Base-by-base conservation (phyloP, 768 basidiomycete species). In the Hericium coralloides region DNA sequence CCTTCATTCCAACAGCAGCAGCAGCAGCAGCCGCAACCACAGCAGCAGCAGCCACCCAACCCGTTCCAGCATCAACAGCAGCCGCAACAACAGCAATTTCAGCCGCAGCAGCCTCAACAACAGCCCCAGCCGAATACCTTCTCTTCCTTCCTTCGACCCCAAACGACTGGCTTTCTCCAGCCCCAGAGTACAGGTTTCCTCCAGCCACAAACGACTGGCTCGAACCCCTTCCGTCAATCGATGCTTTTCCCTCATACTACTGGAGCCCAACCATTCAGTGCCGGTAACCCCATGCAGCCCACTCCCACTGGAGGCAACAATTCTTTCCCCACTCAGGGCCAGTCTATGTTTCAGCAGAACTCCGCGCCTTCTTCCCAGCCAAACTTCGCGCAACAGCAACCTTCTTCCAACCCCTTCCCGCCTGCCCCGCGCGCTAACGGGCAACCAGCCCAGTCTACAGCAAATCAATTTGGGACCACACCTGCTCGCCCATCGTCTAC, bases 181-280 rank as follows among this genome's bases (percentile, higher is more conserved):
- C 74, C 79, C 22, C 84, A 87, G 67, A 60, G 70, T 26, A 83
- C 82, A 12, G 63, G 62, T 45, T 63, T 72, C 63, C 55, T 75
- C 52, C 80, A 78, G 65, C 77, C 84, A 17, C 82, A 85, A 55
- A 55, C 67, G 55, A 67, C 72, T 12, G 68, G 73, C 20, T 63
- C 75, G 45, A 94, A 93, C 69, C 92, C 91, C 9, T 95, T 95
- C 76, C 77, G 92, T 37, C 90, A 91, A 69, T 89, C 81, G 62
- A 79, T 85, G 77, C 58, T 61, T 17, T 61, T 64, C 20, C 64
- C 59, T 20, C 59, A 60, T 43, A 49, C 61, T n/a, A 53, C 54
- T 0, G 56, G 60, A n/a, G 6, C 59, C 23, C 60, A 57, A 18
- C 60, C 65, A 15, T 59, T 62, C 12, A 23, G 23, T 17, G 55